Base-by-base conservation (phyloP, 1,284 basidiomycete genomes). In the Hemileia vastatrix region DNA sequence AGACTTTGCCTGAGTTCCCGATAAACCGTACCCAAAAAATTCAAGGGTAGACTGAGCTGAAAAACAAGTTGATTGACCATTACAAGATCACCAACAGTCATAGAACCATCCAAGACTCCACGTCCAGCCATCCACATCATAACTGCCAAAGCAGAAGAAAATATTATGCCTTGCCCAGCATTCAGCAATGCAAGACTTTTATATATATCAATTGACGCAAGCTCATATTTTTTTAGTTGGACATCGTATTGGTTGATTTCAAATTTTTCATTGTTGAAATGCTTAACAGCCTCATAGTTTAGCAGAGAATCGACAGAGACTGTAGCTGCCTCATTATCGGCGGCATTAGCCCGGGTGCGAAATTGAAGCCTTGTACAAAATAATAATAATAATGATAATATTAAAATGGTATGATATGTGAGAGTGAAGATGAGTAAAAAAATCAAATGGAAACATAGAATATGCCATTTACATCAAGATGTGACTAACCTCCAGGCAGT, bases 41-140 rank as follows among this genome's bases (percentile, higher is more conserved):
- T 52, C 18, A 52, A 51, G 23, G 61, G 61, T 31, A 63, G 57
- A 49, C 61, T 63, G 27, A 63, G 61, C 36, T 63, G 61, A 55
- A 63, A 63, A 44, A 63, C 61, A 24, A 63, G 43, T 56, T 63
- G 61, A 32, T 63, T 63, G 15, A 63, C 52, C 61, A 63, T 57
- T 18, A 63, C 61, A 31, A 63, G 24, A 27, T 63, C 61, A 1
- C 61, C 61, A 32, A 63, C 54, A 18, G 61, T 63, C 61, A 63
- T 63, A 5, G 54, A 21, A 56, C 61, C 54, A 23, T 63, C 49
- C 27, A 57, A 27, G 45, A 63, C 61, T 13, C 53, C 45, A n/a
- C 57, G 61, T 33, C 54, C 61, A 18, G 61, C 61, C 54, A 63
- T 36, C 51, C 57, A 63, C 61, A 63, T 63, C 61, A 63, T 63